A percentile compares a stretch with the other conserved stretches of the same genome.
phyloP scores from a whole-genome alignment of 305 asterid species.

The Striga hermonthica region DNA sequence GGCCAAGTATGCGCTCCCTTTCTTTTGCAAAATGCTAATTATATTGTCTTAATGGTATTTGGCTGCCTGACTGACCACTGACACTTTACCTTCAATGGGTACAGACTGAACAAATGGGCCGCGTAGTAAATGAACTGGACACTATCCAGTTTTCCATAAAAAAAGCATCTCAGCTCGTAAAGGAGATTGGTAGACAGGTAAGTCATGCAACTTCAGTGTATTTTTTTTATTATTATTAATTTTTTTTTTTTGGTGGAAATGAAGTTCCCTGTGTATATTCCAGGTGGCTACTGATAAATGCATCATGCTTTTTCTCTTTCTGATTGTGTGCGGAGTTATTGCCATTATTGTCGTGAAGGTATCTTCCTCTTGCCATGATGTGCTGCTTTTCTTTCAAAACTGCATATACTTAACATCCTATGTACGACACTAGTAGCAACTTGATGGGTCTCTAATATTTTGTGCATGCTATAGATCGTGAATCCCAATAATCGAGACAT shows the following conservation, averaged over 20 bases:
- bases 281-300: conserved; percentile 99
- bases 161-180: conserved; percentile 95
- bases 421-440: too few species aligned
- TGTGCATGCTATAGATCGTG: conserved; percentile 49
- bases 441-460: too few species aligned
- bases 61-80: conserved; percentile 21
- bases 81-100: neutral
- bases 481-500: conserved; percentile 82
- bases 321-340: conserved; percentile 89
- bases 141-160: conserved; percentile 93
- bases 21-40: neutral
- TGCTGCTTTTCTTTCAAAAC: too few species aligned
- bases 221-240: neutral
- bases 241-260: neutral
- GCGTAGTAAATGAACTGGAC: conserved; percentile 90
- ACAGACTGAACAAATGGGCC: conserved; percentile 99
- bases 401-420: too few species aligned
- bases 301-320: conserved; percentile 92
- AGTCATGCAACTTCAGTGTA: neutral
- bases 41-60: conserved; percentile 24
- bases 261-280: conserved; percentile 20
- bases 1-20: conserved; percentile 59
- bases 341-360: conserved; percentile 97
- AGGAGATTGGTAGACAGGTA: conserved; percentile 99
- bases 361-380: conserved; percentile 17